Evolutionary conservation across 108 stramenopile genomes (phyloP).

Genomic region (Fragilaria radians): DNA sequence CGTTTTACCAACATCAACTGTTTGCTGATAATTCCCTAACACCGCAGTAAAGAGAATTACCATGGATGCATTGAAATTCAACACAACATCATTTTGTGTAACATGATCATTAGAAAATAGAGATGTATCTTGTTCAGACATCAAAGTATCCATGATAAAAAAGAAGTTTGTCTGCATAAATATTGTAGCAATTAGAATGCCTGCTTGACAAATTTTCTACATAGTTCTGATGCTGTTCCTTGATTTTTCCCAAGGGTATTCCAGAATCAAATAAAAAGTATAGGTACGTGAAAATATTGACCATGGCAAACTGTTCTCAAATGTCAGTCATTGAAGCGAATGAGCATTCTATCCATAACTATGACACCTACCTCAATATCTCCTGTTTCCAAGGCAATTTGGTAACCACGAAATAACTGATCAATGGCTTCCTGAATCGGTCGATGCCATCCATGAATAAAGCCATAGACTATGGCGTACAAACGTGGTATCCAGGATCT

Average conservation of each 20-base stretch:
- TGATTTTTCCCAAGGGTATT: slow-evolving; percentile 3
- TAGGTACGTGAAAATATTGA: slow-evolving; percentile 6
- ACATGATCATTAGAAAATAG: slow-evolving; percentile 14
- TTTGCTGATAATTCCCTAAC: neutral
- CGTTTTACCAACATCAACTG: neutral
- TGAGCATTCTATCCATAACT: neutral
- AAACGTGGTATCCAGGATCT: slow-evolving; percentile 24
- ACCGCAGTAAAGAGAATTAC: neutral
- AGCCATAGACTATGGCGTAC: slow-evolving; percentile 20
- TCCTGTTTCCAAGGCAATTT: slow-evolving; percentile 17
- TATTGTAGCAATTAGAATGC: slow-evolving; percentile 10
- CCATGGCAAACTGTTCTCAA: no score
- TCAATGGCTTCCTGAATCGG: neutral
- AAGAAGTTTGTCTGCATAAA: slow-evolving; percentile 4
- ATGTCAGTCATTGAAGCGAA: no score
- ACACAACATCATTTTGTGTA: neutral
- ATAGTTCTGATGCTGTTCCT: slow-evolving; percentile 15
- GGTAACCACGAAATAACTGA: slow-evolving; percentile 13
- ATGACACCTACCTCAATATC: slow-evolving; percentile 21
- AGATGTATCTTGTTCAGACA: slow-evolving; percentile 11
- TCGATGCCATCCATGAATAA: slow-evolving; percentile 11
- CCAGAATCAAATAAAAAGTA: slow-evolving; percentile 16
- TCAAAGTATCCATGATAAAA: neutral
- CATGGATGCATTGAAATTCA: neutral
- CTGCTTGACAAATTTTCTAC: slow-evolving; percentile 6